Evolutionary conservation across 768 basidiomycete genomes (phyloP).

Genomic region (Polyporus arcularius): DNA sequence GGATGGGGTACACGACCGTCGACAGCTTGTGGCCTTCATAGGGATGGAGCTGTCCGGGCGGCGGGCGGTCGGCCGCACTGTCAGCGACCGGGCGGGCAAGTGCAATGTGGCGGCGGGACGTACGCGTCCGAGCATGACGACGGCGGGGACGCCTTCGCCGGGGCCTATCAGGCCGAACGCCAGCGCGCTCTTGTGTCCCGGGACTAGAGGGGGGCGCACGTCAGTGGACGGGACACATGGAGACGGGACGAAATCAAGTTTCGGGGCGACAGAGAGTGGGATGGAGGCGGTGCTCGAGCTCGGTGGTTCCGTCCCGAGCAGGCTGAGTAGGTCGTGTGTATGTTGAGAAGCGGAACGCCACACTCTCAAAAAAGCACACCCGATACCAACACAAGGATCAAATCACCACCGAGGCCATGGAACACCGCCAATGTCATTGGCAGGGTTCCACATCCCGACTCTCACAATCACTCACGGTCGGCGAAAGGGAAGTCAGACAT

Average conservation of each 20-base stretch:
- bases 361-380: no score
- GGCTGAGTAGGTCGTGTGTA: no score
- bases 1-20: conserved; percentile 76
- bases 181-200: conserved; percentile 78
- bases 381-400: no score
- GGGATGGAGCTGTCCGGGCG: conserved; percentile 63
- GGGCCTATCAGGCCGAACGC: conserved; percentile 79
- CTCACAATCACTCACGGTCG: not conserved
- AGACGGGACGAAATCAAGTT: no score
- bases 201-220: conserved; percentile 44
- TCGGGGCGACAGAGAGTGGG: not conserved
- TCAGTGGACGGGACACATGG: not conserved
- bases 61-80: not conserved
- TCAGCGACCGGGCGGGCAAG: not conserved
- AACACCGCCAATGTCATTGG: no score
- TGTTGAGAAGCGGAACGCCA: no score
- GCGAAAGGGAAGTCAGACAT: conserved; percentile 15
- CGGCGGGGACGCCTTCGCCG: conserved; percentile 69
- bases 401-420: no score
- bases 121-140: conserved; percentile 88
- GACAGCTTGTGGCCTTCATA: conserved; percentile 81
- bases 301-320: no score
- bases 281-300: no score
- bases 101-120: conserved; percentile 23
- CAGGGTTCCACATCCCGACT: not conserved